Percentiles rank a stretch among this genome's conserved stretches.
Conservation (phyloP, 2,329 filamentous ascomycete species). For the Beauveria bassiana region DNA sequence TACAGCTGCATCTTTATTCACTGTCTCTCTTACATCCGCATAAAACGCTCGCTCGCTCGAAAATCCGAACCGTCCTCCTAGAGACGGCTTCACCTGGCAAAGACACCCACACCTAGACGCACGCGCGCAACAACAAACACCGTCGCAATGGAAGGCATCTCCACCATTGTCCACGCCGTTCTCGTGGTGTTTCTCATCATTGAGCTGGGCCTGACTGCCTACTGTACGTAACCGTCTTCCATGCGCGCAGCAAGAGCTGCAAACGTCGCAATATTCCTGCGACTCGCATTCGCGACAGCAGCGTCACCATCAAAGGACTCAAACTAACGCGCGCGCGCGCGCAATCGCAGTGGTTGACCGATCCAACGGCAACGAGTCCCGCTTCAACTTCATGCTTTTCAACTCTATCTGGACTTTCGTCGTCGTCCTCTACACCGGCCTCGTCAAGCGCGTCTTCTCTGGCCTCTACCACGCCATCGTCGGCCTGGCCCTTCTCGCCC, state of each 20-base stretch:
- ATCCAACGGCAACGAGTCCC: constrained; percentile 30
- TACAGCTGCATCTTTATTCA: not conserved
- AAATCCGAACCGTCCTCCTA: not conserved
- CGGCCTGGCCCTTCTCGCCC: constrained; percentile 57
- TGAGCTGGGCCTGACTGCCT: constrained; percentile 66
- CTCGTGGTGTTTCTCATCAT: constrained; percentile 65
- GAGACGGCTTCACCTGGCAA: not conserved
- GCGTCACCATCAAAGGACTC: no score
- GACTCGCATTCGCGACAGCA: not conserved
- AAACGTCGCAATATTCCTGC: no score
- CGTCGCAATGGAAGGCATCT: constrained; percentile 43
- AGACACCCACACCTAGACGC: not conserved
- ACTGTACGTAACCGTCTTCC: constrained; percentile 43
- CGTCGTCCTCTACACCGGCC: constrained; percentile 59
- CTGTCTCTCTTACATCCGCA: not conserved
- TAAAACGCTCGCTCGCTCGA: not conserved
- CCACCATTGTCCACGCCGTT: constrained; percentile 53
- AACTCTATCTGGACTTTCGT: constrained; percentile 68
- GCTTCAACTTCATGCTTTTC: constrained; percentile 76
- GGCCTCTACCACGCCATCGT: constrained; percentile 55
- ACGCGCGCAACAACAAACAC: not conserved
- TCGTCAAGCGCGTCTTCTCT: constrained; percentile 57
- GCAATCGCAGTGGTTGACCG: constrained; percentile 43
- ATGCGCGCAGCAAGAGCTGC: not conserved
- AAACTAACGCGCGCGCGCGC: not conserved